Conservation (phyloP, 352 stramenopile species). For the Peronospora farinosa region DNA sequence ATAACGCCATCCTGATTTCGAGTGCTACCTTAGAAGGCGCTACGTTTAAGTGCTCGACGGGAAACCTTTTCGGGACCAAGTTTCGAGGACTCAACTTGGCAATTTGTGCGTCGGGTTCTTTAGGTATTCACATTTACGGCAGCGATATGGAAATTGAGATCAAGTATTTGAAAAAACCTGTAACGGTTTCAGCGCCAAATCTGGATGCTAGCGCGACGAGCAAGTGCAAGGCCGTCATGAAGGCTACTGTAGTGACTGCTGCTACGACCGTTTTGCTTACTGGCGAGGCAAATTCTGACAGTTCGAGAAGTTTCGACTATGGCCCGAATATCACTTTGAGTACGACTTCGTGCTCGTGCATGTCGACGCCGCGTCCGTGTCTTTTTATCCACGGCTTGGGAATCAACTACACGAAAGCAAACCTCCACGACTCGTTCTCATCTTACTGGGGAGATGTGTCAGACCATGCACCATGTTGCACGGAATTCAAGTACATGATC, state of each 20-base stretch:
- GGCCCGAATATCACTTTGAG: constrained; percentile 3
- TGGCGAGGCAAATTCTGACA: constrained; percentile 18
- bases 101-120: constrained; percentile 22
- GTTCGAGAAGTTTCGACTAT: constrained; percentile 8
- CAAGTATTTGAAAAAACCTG: constrained; percentile 18
- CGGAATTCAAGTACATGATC: constrained; percentile 35
- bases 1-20: constrained; percentile 12
- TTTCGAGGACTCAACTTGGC: constrained; percentile 27
- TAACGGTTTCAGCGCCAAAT: constrained; percentile 20
- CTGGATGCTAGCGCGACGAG: constrained; percentile 3
- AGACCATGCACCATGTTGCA: constrained; percentile 42
- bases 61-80: constrained; percentile 28
- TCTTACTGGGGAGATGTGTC: constrained; percentile 38
- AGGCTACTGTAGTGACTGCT: constrained; percentile 18
- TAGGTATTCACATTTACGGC: constrained; percentile 20
- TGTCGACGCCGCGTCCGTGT: constrained; percentile 31
- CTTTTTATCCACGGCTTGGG: constrained; percentile 44
- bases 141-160: constrained; percentile 30
- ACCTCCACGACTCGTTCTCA: constrained; percentile 26
- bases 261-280: constrained; percentile 26
- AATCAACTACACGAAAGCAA: constrained; percentile 13
- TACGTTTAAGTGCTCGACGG: constrained; percentile 27
- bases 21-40: constrained; percentile 10
- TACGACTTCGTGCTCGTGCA: constrained; percentile 25
- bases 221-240: constrained; percentile 15